These are phyloP conservation scores for Protomyces pachydermus DNA, from an alignment of 1,139 yeast genomes.

Conservation along the genomic window DNA sequence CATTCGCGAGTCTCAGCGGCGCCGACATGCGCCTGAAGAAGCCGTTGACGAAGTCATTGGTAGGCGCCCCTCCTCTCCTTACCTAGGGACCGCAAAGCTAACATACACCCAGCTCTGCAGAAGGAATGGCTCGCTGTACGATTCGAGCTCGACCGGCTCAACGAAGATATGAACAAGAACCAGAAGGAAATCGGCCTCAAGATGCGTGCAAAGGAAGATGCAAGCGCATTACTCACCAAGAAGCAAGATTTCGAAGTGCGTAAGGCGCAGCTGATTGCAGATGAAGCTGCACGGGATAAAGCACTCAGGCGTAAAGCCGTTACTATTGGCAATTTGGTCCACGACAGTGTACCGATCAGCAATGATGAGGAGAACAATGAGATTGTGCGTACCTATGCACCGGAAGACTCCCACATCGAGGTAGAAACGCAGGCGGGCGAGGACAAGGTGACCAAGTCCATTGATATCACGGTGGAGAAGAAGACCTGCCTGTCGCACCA, in stretches of 20 bases:
- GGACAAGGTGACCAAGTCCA: constrained; percentile 1
- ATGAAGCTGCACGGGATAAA: constrained; percentile 75
- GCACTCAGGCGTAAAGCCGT: constrained; percentile 73
- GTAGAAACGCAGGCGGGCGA: constrained; percentile 1
- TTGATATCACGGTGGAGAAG: constrained; percentile 45
- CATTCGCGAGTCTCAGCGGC: constrained; percentile 81
- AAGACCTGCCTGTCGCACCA: constrained; percentile 87
- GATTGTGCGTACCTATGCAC: constrained; percentile 80
- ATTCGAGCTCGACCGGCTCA: constrained; percentile 83
- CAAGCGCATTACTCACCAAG: constrained; percentile 69
- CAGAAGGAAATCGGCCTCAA: constrained; percentile 91
- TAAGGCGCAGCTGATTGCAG: constrained; percentile 60
- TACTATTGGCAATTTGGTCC: constrained; percentile 89
- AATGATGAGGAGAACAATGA: constrained; percentile 80
- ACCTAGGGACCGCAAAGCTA: not conserved
- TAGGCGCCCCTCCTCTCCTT: constrained; percentile 41
- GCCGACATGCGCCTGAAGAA: constrained; percentile 92
- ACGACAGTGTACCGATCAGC: constrained; percentile 81
- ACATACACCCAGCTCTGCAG: not conserved
- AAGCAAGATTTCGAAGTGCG: constrained; percentile 68
- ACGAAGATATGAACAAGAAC: constrained; percentile 76
- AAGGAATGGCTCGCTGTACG: constrained; percentile 37
- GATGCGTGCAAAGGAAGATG: constrained; percentile 93
- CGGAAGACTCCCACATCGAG: constrained; percentile 44
- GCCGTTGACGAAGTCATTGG: constrained; percentile 88